Conservation (phyloP, 2,329 filamentous ascomycete species). For the Fulvia fulva region DNA sequence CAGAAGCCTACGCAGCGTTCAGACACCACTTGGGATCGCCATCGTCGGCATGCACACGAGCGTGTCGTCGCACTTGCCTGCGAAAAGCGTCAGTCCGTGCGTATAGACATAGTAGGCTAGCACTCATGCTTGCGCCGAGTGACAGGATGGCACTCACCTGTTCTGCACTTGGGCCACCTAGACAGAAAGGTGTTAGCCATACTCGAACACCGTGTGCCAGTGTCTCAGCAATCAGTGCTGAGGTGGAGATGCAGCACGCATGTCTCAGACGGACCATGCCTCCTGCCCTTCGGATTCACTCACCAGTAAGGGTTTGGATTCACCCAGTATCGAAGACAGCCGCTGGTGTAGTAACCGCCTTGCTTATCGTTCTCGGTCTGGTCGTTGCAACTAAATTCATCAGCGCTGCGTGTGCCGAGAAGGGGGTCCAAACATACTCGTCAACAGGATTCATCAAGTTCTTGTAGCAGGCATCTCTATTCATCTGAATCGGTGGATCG, state of each 20-base stretch:
- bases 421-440: background rate
- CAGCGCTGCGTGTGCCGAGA: background rate
- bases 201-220: no score
- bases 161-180: constrained; percentile 10
- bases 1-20: background rate
- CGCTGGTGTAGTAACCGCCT: constrained; percentile 8
- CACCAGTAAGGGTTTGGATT: no score
- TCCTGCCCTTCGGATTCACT: no score
- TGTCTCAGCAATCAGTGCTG: no score
- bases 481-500: background rate
- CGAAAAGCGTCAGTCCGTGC: background rate
- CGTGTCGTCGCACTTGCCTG: background rate
- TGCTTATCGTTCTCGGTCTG: constrained; percentile 9
- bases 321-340: constrained; percentile 13
- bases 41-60: background rate
- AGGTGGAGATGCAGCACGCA: no score
- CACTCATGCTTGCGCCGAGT: background rate
- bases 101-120: background rate
- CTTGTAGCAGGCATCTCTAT: constrained; percentile 1
- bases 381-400: constrained; percentile 7
- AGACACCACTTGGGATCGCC: background rate
- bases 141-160: background rate
- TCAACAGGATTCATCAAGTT: constrained; percentile 4
- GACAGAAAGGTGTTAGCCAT: no score
- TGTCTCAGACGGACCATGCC: no score